phyloP scores from a whole-genome alignment of 2,329 filamentous ascomycete species.

The Aureobasidium sp. region DNA sequence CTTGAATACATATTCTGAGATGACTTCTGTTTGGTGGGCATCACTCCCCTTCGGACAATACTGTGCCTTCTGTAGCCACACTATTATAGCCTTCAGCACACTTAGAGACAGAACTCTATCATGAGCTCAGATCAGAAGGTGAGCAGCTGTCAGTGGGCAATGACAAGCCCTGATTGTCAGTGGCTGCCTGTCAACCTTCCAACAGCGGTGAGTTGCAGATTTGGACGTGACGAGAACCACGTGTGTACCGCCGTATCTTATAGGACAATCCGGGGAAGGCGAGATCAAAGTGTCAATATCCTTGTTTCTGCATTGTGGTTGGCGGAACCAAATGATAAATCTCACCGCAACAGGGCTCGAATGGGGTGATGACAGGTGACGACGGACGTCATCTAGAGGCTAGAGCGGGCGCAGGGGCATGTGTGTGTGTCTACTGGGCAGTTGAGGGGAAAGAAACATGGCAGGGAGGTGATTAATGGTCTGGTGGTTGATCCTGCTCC shows the following conservation, averaged over 20 bases:
- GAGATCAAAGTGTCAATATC: not conserved
- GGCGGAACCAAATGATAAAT: not conserved
- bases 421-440: not conserved
- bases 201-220: not conserved
- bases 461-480: not conserved
- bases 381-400: not conserved
- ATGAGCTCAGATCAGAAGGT: not conserved
- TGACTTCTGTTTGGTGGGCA: too few species aligned
- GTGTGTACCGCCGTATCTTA: not conserved
- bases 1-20: too few species aligned
- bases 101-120: not conserved
- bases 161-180: not conserved
- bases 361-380: slow-evolving; percentile 14
- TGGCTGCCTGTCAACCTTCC: not conserved
- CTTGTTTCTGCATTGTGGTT: not conserved
- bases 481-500: not conserved
- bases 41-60: too few species aligned
- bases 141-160: not conserved
- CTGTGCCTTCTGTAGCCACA: too few species aligned
- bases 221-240: not conserved
- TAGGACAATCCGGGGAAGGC: not conserved
- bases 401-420: not conserved
- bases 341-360: not conserved
- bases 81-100: too few species aligned
- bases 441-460: not conserved